These are phyloP conservation scores for Endocladia muricata DNA, from an alignment of 31 red algal genomes.

Conservation along the genomic window DNA sequence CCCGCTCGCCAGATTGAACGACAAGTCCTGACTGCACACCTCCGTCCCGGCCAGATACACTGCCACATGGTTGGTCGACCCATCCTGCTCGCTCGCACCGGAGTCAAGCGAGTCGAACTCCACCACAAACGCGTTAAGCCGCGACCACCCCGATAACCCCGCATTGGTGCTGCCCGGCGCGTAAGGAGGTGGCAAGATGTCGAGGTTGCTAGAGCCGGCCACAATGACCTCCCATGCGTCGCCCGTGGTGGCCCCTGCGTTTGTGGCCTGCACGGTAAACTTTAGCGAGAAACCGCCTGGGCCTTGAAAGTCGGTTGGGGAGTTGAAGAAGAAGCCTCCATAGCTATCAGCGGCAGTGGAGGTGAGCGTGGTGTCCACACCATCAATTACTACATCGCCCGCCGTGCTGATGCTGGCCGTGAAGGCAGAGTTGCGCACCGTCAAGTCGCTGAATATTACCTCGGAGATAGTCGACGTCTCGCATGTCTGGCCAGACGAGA, in stretches of 20 bases:
- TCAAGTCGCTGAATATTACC: slow-evolving; percentile 45
- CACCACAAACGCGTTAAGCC: slow-evolving; percentile 57
- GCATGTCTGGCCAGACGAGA: neutral
- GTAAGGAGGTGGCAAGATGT: slow-evolving; percentile 32
- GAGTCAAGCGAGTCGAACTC: slow-evolving; percentile 64
- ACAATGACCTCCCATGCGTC: slow-evolving; percentile 54
- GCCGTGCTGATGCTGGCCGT: slow-evolving; percentile 19
- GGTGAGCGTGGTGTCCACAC: slow-evolving; percentile 25
- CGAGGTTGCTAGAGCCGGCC: slow-evolving; percentile 7
- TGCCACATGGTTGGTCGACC: slow-evolving; percentile 32
- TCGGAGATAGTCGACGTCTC: slow-evolving; percentile 22
- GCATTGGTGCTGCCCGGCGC: neutral
- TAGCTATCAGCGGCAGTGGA: neutral
- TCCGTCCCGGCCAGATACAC: slow-evolving; percentile 40
- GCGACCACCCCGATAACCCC: slow-evolving; percentile 44
- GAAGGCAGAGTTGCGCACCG: slow-evolving; percentile 31
- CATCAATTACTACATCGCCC: neutral
- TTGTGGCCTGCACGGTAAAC: slow-evolving; percentile 27
- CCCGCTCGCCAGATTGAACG: slow-evolving; percentile 27
- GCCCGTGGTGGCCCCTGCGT: slow-evolving; percentile 25
- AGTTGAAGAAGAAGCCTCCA: slow-evolving; percentile 43
- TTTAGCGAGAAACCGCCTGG: slow-evolving; percentile 63
- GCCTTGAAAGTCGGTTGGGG: slow-evolving; percentile 49
- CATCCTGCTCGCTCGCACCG: slow-evolving; percentile 50
- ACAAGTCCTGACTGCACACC: slow-evolving; percentile 18